These are phyloP conservation scores for Salix suchowensis DNA, from an alignment of 345 rosid genomes.

Conservation along the genomic window DNA sequence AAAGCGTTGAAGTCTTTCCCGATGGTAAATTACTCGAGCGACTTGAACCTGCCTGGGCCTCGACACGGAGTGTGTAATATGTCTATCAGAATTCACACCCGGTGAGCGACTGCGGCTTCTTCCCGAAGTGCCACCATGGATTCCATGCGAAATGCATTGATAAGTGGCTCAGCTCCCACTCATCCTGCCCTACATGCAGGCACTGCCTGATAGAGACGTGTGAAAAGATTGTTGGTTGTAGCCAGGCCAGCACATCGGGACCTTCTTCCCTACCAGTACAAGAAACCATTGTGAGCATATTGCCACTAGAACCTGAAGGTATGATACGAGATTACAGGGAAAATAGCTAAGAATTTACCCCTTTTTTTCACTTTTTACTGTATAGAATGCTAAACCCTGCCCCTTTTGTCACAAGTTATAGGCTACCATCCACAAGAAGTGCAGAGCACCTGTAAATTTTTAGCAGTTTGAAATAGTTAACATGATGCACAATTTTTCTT, in stretches of 20 bases:
- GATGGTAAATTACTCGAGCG: slow-evolving; percentile 35
- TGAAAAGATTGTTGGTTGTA: slow-evolving; percentile 59
- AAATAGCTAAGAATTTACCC: slow-evolving; percentile 14
- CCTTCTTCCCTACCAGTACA: slow-evolving; percentile 26
- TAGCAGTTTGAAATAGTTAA: slow-evolving; percentile 20
- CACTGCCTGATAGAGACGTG: slow-evolving; percentile 68
- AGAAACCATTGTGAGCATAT: slow-evolving; percentile 32
- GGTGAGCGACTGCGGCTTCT: slow-evolving; percentile 43
- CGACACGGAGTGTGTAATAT: slow-evolving; percentile 52
- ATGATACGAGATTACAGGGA: slow-evolving; percentile 39
- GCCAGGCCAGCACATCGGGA: slow-evolving; percentile 36
- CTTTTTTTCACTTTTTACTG: too few species aligned
- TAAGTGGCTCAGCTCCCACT: slow-evolving; percentile 57
- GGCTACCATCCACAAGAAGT: not conserved
- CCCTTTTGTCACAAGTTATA: too few species aligned
- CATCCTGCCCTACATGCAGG: slow-evolving; percentile 68
- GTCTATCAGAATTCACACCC: slow-evolving; percentile 39
- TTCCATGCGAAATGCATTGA: slow-evolving; percentile 63
- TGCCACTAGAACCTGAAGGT: slow-evolving; percentile 58
- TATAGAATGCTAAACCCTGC: too few species aligned
- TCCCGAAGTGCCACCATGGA: slow-evolving; percentile 68
- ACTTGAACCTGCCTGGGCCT: slow-evolving; percentile 36
- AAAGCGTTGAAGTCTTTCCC: slow-evolving; percentile 46
- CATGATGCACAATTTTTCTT: slow-evolving; percentile 13
- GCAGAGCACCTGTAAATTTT: slow-evolving; percentile 28